phyloP scores from a whole-genome alignment of 2,329 filamentous ascomycete genomes.

The Penicillium verrucosum region DNA sequence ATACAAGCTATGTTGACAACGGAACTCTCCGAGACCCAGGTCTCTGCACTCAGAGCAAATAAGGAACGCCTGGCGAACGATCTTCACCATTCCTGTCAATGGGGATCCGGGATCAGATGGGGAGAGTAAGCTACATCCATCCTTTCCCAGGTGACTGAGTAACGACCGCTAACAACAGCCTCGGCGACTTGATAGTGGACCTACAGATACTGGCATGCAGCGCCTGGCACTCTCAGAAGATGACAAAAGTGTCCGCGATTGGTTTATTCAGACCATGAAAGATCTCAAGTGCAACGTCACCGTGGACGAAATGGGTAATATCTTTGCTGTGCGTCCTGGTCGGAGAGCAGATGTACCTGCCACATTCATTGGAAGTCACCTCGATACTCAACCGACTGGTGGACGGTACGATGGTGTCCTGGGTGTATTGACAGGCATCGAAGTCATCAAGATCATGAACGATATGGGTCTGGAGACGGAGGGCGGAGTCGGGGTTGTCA shows the following conservation, averaged over 20 bases:
- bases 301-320: slow-evolving; percentile 75
- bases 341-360: slow-evolving; percentile 55
- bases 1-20: slow-evolving; percentile 36
- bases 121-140: slow-evolving; percentile 54
- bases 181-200: slow-evolving; percentile 23
- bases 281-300: slow-evolving; percentile 64
- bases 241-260: slow-evolving; percentile 69
- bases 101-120: slow-evolving; percentile 65
- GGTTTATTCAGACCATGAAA: slow-evolving; percentile 66
- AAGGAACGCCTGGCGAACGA: slow-evolving; percentile 59
- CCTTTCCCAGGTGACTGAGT: not conserved
- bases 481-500: slow-evolving; percentile 69
- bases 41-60: slow-evolving; percentile 56
- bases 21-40: slow-evolving; percentile 49
- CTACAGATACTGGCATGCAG: slow-evolving; percentile 71
- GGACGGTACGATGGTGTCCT: slow-evolving; percentile 61
- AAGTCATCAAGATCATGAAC: slow-evolving; percentile 65
- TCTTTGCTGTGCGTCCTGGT: slow-evolving; percentile 69
- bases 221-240: slow-evolving; percentile 68
- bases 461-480: slow-evolving; percentile 67
- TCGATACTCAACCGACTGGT: slow-evolving; percentile 60
- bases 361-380: slow-evolving; percentile 68
- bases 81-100: slow-evolving; percentile 64
- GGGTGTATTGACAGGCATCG: slow-evolving; percentile 69
- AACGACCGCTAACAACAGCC: not conserved